Evolutionary conservation across 1,139 yeast species (phyloP).

Genomic region (Kodamaea plutei): DNA sequence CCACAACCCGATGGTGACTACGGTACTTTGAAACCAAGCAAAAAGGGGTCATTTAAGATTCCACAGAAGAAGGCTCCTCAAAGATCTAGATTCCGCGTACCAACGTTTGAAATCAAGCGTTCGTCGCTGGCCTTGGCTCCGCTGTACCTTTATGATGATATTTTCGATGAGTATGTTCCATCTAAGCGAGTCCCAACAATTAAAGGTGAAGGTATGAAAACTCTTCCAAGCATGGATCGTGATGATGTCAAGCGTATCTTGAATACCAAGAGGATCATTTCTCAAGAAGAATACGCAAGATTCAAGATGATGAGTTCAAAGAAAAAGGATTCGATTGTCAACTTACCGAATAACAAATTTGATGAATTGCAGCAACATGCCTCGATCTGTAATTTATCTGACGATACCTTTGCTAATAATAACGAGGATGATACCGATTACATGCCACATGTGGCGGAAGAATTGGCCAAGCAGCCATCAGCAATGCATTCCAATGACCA

Average conservation of each 20-base stretch:
- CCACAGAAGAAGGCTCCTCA: background rate
- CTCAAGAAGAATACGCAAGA: conserved; percentile 41
- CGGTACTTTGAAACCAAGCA: conserved; percentile 1
- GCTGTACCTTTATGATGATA: conserved; percentile 38
- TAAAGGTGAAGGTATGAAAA: conserved; percentile 37
- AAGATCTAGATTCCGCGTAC: conserved; percentile 37
- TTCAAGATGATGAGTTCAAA: conserved; percentile 30
- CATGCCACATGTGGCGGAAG: conserved; percentile 33
- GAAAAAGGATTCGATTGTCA: conserved; percentile 30
- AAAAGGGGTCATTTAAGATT: conserved; percentile 3
- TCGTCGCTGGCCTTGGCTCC: conserved; percentile 35
- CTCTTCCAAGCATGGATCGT: conserved; percentile 47
- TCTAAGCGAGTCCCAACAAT: conserved; percentile 32
- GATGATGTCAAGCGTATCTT: conserved; percentile 43
- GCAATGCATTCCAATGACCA: conserved; percentile 34
- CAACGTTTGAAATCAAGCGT: conserved; percentile 42
- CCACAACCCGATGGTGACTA: conserved; percentile 14
- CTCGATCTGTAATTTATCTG: conserved; percentile 34
- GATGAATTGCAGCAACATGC: conserved; percentile 40
- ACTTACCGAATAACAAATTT: conserved; percentile 23
- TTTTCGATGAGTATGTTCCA: conserved; percentile 33
- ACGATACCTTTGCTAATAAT: conserved; percentile 19
- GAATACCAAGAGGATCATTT: conserved; percentile 36
- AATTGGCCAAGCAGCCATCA: conserved; percentile 32
- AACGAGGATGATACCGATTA: conserved; percentile 9